phyloP scores from a whole-genome alignment of 176 grass and related monocot genomes.

The Musa schizocarpa region DNA sequence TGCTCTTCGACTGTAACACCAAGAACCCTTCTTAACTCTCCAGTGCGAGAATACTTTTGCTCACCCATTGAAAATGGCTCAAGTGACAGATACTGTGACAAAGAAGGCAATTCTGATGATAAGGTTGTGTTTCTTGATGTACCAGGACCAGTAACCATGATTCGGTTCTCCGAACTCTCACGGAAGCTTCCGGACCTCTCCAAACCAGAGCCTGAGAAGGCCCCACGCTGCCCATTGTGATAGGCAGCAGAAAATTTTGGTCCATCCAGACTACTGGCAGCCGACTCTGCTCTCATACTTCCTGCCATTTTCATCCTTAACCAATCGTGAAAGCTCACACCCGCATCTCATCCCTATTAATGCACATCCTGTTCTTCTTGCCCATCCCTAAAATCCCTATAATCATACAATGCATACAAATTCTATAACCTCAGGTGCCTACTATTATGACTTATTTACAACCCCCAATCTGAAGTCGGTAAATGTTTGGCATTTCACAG shows the following conservation, averaged over 20 bases:
- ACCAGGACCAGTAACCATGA: conserved; percentile 9
- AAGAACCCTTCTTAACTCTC: conserved; percentile 49
- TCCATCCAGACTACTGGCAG: conserved; percentile 22
- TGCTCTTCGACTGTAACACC: conserved; percentile 43
- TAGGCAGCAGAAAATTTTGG: conserved; percentile 8
- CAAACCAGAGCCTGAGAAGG: conserved; percentile 8
- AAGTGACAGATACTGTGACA: conserved; percentile 48
- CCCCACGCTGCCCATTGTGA: conserved; percentile 26
- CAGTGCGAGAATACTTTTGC: conserved; percentile 42
- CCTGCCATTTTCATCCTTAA: conserved; percentile 32
- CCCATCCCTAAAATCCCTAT: neutral
- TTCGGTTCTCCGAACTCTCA: conserved; percentile 21
- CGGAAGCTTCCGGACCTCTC: conserved; percentile 36
- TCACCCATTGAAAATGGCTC: conserved; percentile 37
- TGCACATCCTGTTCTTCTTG: neutral
- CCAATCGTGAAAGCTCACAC: conserved; percentile 1
- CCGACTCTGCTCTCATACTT: conserved; percentile 10
- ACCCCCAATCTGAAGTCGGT: too few species aligned
- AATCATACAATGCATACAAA: neutral
- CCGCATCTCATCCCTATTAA: neutral
- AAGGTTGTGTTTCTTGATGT: conserved; percentile 32
- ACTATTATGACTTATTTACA: too few species aligned
- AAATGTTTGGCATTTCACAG: neutral
- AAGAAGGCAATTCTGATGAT: conserved; percentile 24
- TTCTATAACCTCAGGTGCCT: neutral